Evolutionary conservation across 176 grass and related monocot genomes (phyloP).

Genomic region (Poa annua): DNA sequence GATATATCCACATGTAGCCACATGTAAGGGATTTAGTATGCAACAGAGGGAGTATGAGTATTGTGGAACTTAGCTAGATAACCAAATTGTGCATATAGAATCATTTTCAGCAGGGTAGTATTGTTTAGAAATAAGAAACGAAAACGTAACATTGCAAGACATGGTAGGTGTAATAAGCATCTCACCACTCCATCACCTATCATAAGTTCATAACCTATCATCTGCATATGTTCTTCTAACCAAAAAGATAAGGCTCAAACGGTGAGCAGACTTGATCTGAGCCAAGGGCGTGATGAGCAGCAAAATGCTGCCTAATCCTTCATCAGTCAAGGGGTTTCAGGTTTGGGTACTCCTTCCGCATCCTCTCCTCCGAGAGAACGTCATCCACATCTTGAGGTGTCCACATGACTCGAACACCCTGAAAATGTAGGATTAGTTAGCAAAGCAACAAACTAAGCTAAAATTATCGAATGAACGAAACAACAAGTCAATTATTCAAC

Average conservation of each 20-base stretch:
- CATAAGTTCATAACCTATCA: background rate
- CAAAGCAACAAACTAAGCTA: background rate
- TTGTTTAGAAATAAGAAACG: background rate
- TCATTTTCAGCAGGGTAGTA: background rate
- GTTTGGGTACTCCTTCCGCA: constrained; percentile 20
- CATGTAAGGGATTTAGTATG: too few species aligned
- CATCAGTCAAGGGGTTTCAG: constrained; percentile 25
- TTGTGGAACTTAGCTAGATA: background rate
- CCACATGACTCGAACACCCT: constrained; percentile 37
- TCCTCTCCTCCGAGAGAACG: constrained; percentile 13
- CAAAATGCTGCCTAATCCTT: background rate
- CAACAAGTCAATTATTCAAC: background rate
- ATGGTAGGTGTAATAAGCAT: background rate
- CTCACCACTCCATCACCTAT: background rate
- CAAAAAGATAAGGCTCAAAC: background rate
- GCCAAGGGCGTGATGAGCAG: background rate
- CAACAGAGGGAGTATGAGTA: too few species aligned
- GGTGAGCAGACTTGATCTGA: background rate
- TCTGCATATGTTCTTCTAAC: constrained; percentile 12
- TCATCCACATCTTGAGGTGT: constrained; percentile 38
- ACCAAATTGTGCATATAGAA: background rate
- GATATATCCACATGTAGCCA: too few species aligned
- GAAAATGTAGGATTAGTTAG: background rate
- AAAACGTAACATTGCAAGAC: background rate
- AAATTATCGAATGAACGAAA: background rate